Evolutionary conservation across 768 basidiomycete genomes (phyloP).

Genomic region (Kwoniella bestiolae): DNA sequence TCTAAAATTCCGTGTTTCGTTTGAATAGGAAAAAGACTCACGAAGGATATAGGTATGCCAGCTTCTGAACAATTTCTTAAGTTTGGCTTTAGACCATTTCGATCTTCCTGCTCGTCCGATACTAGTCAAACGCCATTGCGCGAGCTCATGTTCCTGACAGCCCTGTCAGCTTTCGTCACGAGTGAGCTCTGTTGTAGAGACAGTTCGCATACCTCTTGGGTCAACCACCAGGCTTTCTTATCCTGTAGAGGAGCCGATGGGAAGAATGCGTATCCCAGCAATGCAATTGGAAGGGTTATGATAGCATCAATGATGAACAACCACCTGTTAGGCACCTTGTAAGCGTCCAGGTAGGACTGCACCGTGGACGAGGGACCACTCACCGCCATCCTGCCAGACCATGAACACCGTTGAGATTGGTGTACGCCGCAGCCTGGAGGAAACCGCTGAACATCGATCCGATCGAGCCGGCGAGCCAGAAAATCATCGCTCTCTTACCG

Average conservation of each 20-base stretch:
- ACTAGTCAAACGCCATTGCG: constrained; percentile 11
- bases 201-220: constrained; percentile 9
- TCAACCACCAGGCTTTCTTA: constrained; percentile 18
- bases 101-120: constrained; percentile 17
- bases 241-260: constrained; percentile 27
- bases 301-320: constrained; percentile 33
- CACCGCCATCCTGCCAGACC: constrained; percentile 36
- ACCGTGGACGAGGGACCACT: no score
- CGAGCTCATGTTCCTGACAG: constrained; percentile 5
- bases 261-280: constrained; percentile 30
- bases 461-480: constrained; percentile 39
- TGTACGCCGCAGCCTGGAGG: constrained; percentile 45
- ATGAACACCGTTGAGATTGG: constrained; percentile 38
- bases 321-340: no score
- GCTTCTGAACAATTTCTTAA: constrained; percentile 12
- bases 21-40: neutral
- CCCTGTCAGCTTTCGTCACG: neutral
- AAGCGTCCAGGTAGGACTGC: no score
- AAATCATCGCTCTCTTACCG: constrained; percentile 48
- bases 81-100: constrained; percentile 10
- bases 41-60: constrained; percentile 36
- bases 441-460: constrained; percentile 46
- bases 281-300: constrained; percentile 29
- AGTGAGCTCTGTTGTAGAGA: no score
- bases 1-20: no score